A percentile compares a stretch with the other conserved stretches of the same genome.
phyloP scores from a whole-genome alignment of 2,329 filamentous ascomycete species.

The Metarhizium anisopliae region DNA sequence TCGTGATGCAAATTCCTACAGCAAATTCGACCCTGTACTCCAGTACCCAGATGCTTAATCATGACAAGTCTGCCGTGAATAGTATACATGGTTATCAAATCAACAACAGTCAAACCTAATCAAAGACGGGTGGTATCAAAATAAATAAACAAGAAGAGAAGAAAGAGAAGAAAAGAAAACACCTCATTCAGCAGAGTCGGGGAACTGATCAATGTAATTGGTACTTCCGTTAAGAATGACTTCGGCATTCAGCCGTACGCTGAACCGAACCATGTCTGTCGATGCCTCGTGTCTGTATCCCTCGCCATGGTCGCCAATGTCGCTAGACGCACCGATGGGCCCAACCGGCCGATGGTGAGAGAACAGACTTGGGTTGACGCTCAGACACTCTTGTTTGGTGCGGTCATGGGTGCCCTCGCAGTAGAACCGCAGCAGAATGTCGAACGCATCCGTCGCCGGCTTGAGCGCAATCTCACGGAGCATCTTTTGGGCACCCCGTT shows the following conservation, averaged over 20 bases:
- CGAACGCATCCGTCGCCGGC: constrained; percentile 28
- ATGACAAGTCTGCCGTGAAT: too few relatives aligned
- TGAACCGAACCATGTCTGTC: constrained; percentile 29
- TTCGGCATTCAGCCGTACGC: constrained; percentile 31
- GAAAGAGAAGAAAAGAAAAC: too few relatives aligned
- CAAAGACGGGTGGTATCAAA: too few relatives aligned
- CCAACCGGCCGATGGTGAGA: constrained; percentile 35
- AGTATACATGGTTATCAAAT: too few relatives aligned
- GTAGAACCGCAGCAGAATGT: constrained; percentile 36
- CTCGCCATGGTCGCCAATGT: constrained; percentile 25
- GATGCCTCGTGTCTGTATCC: constrained; percentile 18
- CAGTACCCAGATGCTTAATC: too few relatives aligned
- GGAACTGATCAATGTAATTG: constrained; percentile 16
- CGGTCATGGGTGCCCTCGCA: constrained; percentile 30
- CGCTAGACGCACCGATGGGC: constrained; percentile 20
- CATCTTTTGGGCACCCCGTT: constrained; percentile 31
- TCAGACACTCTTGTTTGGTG: constrained; percentile 28
- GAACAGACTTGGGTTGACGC: constrained; percentile 33
- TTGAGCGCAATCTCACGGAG: constrained; percentile 34
- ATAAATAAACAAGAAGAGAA: too few relatives aligned
- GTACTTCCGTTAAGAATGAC: constrained; percentile 24
- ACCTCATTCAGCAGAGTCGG: not conserved
- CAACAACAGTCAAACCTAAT: too few relatives aligned
- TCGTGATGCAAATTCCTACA: too few relatives aligned
- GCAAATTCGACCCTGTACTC: too few relatives aligned